Base-by-base conservation (phyloP, 2,329 filamentous ascomycete genomes). In the Ophiocordyceps camponoti-saundersi region DNA sequence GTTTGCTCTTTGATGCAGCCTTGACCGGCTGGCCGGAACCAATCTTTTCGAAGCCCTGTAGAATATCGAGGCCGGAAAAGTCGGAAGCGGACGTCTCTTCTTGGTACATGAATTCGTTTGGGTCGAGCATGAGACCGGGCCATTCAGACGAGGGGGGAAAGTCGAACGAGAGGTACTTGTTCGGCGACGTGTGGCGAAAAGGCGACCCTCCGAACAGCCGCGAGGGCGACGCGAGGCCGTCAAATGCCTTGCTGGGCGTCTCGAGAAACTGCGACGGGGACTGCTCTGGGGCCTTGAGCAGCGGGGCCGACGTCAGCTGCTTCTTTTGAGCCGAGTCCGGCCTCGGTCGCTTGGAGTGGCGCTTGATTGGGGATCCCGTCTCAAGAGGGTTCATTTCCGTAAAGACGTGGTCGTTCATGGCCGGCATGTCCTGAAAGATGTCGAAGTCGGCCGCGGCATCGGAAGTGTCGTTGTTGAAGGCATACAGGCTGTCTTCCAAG, bases 11-110 rank as follows among this genome's bases (percentile, higher is more conserved):
- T 48, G 55, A 55, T 32, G 56, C 50, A 40, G 54, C 58, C 50
- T 60, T 61, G 48, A 55, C 42, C 51, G 65, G 59, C 29, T 58
- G 57, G 52, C 58, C 67, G 43, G 68, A 65, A 44, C 82, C 82
- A 58, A 88, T 87, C 65, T 80, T 83, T 58, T 82, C 77, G 55
- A 87, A 88, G 11, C 82, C 82, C 57, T 85, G 79, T 43, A 84
- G 72, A 52, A 88, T 80, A 55, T 88, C 83, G 45, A 87, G 71
- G 1, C 73, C 77, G 15, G 73, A 64, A 49, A 68, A 69, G 42
- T 80, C 77, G 48, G 75, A 69, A 3, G 67, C 66, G 34, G 78
- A 72, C 0, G 68, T 53, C 15, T 76, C 73, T 8, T 75, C 70
- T 42, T 68, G 54, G 2, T 58, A 55, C 39, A 59, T 58, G 53